Conservation (phyloP, 129 eudicot genomes). For the Tagetes patula region DNA sequence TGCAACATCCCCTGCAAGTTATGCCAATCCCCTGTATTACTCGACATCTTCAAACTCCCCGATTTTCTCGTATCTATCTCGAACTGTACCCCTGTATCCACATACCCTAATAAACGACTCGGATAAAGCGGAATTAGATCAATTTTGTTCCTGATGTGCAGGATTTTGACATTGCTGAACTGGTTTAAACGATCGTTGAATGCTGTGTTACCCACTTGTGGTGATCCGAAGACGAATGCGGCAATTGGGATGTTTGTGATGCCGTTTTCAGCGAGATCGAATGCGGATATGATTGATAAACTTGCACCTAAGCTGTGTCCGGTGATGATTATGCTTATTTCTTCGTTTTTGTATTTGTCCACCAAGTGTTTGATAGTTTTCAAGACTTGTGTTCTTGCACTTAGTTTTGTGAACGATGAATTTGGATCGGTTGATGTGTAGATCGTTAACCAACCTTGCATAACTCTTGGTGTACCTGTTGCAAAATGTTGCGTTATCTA, state of each 20-base stretch:
- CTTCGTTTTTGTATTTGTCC: slow-evolving; percentile 46
- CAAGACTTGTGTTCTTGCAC: slow-evolving; percentile 63
- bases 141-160: slow-evolving; percentile 70
- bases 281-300: slow-evolving; percentile 58
- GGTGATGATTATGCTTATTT: slow-evolving; percentile 53
- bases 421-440: slow-evolving; percentile 65
- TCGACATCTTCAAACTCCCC: slow-evolving; percentile 52
- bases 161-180: slow-evolving; percentile 55
- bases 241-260: slow-evolving; percentile 55
- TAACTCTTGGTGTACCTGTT: slow-evolving; percentile 46
- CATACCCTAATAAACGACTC: slow-evolving; percentile 55
- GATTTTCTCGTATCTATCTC: slow-evolving; percentile 79
- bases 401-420: slow-evolving; percentile 66
- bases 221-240: slow-evolving; percentile 79
- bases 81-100: slow-evolving; percentile 53
- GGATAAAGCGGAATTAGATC: slow-evolving; percentile 83
- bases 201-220: slow-evolving; percentile 74
- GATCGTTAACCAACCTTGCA: slow-evolving; percentile 81
- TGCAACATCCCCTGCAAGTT: slow-evolving; percentile 89
- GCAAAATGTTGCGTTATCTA: too few species aligned
- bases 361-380: slow-evolving; percentile 45
- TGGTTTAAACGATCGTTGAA: slow-evolving; percentile 54
- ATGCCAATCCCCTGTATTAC: slow-evolving; percentile 67
- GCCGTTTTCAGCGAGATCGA: slow-evolving; percentile 79
- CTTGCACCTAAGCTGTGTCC: slow-evolving; percentile 90